Evolutionary conservation across 2,329 filamentous ascomycete genomes (phyloP).

Genomic region (Xylariaceae sp.): DNA sequence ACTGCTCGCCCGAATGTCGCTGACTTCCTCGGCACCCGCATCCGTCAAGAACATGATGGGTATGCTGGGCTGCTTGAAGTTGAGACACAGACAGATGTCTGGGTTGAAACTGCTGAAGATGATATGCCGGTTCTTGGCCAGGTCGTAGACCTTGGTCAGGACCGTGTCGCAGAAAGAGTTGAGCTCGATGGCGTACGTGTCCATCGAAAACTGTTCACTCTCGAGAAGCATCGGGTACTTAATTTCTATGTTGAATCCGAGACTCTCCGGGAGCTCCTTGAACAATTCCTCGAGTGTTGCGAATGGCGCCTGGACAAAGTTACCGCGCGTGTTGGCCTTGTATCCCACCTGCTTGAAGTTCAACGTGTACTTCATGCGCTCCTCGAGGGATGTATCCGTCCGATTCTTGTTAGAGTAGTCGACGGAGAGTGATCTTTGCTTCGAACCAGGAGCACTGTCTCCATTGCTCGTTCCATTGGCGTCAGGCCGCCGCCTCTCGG

Average conservation of each 20-base stretch:
- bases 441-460: slow-evolving; percentile 23
- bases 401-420: slow-evolving; percentile 42
- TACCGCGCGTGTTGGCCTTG: slow-evolving; percentile 90
- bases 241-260: slow-evolving; percentile 98
- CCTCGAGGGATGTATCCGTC: slow-evolving; percentile 45
- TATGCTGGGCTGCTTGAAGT: slow-evolving; percentile 95
- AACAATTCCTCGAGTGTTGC: slow-evolving; percentile 94
- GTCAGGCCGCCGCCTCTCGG: slow-evolving; percentile 26
- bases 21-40: slow-evolving; percentile 72
- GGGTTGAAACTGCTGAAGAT: slow-evolving; percentile 98
- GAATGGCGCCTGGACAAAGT: slow-evolving; percentile 93
- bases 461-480: slow-evolving; percentile 31
- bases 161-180: slow-evolving; percentile 97
- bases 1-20: slow-evolving; percentile 84
- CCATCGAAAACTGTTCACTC: slow-evolving; percentile 92
- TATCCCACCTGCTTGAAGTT: slow-evolving; percentile 93
- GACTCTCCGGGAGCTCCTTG: slow-evolving; percentile 69
- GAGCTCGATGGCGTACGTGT: slow-evolving; percentile 89
- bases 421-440: slow-evolving; percentile 52
- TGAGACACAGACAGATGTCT: slow-evolving; percentile 88
- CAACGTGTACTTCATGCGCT: slow-evolving; percentile 94
- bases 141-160: slow-evolving; percentile 81
- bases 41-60: slow-evolving; percentile 93
- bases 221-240: slow-evolving; percentile 99
- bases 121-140: slow-evolving; percentile 77